Base-by-base conservation (phyloP, 2,329 filamentous ascomycete genomes). In the Penicillium expansum region DNA sequence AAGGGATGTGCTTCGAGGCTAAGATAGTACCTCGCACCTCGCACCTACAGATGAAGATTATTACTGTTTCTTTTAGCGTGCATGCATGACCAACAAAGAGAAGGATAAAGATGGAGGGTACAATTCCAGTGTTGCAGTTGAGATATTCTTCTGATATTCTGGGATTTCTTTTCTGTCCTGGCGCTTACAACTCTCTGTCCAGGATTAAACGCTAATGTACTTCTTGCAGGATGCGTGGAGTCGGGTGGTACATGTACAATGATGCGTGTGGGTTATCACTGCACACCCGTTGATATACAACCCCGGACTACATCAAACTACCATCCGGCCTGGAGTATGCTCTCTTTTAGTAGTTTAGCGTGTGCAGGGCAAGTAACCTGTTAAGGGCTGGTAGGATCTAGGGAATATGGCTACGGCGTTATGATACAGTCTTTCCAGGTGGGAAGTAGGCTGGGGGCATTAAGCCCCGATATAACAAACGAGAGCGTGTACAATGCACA, bases 231-330 rank as follows among this genome's bases (percentile, higher is more conserved):
- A 58, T 48, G 16, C 16, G 43, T 38, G 22, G 37, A 42, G 45
- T 45, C 32, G 22, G 56, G 61, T 59, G 24, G 54, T 49, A 49
- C 49, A 52, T 47, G 49, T 61, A 64, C 62, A 64, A 63, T 58
- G 41, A 29, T 37, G 39, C 30, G 42, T 53, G 45, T 52, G 52
- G 42, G 16, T 22, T 30, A 48, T 52, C 45, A 56, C 58, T 48
- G 59, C 57, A 60, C 48, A 57, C 48, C 53, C 55, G 51, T 57
- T 55, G 48, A 52, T 49, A 59, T 58, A 45, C 61, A 62, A 60
- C 59, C 60, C 61, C 57, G 48, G 53, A 50, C 51, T 52, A 51
- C 22, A 10, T 55, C 53, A 59, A 61, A 35, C 50, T 50, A 30
- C 37, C 20, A 45, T 20, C 30, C 24, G 33, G 38, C 22, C 32